A percentile compares a stretch with the other conserved stretches of the same genome.
These are phyloP conservation scores for Phanerodontia chrysosporium DNA, from an alignment of 768 basidiomycete species.

Conservation along the genomic window DNA sequence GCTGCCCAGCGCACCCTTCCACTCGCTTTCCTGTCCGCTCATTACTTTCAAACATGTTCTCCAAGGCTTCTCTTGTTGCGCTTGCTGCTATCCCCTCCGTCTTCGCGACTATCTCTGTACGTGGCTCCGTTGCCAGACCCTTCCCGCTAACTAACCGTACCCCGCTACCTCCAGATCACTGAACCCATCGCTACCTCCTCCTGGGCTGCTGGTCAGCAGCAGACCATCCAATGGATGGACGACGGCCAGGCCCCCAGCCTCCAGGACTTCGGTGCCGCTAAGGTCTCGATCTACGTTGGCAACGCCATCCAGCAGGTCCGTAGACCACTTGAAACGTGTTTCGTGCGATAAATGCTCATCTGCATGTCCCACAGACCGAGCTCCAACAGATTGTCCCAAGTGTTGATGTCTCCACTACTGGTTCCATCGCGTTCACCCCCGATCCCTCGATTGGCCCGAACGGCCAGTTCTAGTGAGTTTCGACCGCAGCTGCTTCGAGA, in stretches of 20 bases:
- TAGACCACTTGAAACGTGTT: background rate
- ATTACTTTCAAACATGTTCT: constrained; percentile 44
- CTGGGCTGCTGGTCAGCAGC: constrained; percentile 46
- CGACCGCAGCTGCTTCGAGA: background rate
- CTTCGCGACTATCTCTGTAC: constrained; percentile 54
- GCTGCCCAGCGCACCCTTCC: constrained; percentile 23
- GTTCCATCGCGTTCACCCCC: constrained; percentile 29
- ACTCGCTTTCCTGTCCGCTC: constrained; percentile 37
- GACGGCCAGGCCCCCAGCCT: constrained; percentile 44
- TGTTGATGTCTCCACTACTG: constrained; percentile 48
- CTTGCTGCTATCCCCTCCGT: constrained; percentile 48
- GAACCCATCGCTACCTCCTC: constrained; percentile 42
- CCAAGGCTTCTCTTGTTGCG: constrained; percentile 37
- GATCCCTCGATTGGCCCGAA: constrained; percentile 7
- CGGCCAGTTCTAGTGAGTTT: constrained; percentile 9
- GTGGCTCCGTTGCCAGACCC: constrained; percentile 21
- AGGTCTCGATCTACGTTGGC: constrained; percentile 60
- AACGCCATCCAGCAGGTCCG: constrained; percentile 57
- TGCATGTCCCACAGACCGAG: constrained; percentile 38
- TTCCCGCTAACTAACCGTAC: background rate
- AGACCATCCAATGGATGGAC: constrained; percentile 59
- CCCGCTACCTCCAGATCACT: constrained; percentile 44
- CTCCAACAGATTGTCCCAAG: constrained; percentile 48
- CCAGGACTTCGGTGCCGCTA: constrained; percentile 43
- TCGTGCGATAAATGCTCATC: background rate